Percentiles rank a stretch among this genome's conserved stretches.
phyloP scores from a whole-genome alignment of 2,329 filamentous ascomycete species.

The Biscogniauxia mediterranea region DNA sequence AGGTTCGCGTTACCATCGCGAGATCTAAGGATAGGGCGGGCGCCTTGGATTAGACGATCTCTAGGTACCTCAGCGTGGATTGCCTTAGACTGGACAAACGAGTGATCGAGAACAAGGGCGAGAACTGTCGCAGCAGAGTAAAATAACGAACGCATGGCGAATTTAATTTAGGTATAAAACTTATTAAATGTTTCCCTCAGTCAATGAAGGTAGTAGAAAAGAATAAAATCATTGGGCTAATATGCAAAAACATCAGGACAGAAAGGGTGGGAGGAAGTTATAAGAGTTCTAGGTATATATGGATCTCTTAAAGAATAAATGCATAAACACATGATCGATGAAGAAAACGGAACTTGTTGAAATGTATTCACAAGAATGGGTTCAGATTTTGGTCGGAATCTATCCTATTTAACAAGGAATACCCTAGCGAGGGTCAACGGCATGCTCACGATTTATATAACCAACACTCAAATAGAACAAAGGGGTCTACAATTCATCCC shows the following conservation, averaged over 20 bases:
- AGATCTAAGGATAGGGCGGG: neutral
- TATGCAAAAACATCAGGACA: neutral
- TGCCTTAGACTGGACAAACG: neutral
- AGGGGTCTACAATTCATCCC: neutral
- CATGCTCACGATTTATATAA: neutral
- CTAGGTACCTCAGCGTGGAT: neutral
- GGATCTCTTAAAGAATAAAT: neutral
- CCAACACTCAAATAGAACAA: neutral
- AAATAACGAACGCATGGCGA: neutral
- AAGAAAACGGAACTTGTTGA: neutral
- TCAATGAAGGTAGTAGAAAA: neutral
- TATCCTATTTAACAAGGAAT: neutral
- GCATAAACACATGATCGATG: neutral
- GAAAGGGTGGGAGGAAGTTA: neutral
- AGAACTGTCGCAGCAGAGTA: neutral
- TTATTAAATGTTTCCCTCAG: neutral
- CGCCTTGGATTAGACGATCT: neutral
- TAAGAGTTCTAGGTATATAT: neutral
- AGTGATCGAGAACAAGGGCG: neutral
- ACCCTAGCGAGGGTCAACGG: neutral
- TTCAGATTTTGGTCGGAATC: neutral
- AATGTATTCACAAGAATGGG: neutral
- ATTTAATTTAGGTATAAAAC: neutral
- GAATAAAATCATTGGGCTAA: neutral
- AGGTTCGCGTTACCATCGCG: neutral